Evolutionary conservation across 441 rosid genomes (phyloP), one percentile per base, ranked within the genome.

Genomic region (Croton setiger): DNA sequence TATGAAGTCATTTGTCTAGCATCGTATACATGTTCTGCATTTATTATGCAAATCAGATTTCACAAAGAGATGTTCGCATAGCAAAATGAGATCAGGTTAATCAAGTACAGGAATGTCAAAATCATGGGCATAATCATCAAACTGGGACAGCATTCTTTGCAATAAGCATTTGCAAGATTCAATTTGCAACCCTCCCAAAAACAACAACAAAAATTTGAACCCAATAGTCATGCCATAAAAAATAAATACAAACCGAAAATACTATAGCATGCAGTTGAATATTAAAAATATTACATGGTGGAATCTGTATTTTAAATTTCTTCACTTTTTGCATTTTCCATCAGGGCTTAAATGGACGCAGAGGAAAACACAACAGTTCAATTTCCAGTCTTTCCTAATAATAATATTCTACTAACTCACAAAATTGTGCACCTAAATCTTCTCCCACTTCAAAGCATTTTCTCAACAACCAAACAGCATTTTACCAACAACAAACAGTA

Each of bases 1-100:
- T 15, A 44, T 43, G 45, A 43, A 3, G 9, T n/a, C 11, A 18
- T 37, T 41, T 37, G 36, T 52, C 62, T 37, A 36, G 66, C 48
- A 69, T 48, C 14, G 15, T 68, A 27, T 37, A 27, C 41, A 17
- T n/a, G 5, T 27, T 67, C 63, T 67, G 63, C 63, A 15, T 4
- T 43, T 27, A 7, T 60, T 12, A 36, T 47, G 55, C 43, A 33
- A 58, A 68, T 33, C 4, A 68, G 56, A 45, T 68, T 68, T 45
- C 47, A 58, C 56, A 35, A 18, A 47, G 7, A 12, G 48, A 39
- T 27, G n/a, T 56, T 27, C 9, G 41, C 7, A 17, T 2, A 27
- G 64, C 20, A 31, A 45, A 68, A 57, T 21, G 43, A 57, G 23
- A 57, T 23, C 18, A 43, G 53, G 8, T n/a, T 18, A 57, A 17